A percentile compares a stretch with the other conserved stretches of the same genome.
Evolutionary conservation across 2,329 filamentous ascomycete species (phyloP).

Genomic region (Penicillium decumbens): DNA sequence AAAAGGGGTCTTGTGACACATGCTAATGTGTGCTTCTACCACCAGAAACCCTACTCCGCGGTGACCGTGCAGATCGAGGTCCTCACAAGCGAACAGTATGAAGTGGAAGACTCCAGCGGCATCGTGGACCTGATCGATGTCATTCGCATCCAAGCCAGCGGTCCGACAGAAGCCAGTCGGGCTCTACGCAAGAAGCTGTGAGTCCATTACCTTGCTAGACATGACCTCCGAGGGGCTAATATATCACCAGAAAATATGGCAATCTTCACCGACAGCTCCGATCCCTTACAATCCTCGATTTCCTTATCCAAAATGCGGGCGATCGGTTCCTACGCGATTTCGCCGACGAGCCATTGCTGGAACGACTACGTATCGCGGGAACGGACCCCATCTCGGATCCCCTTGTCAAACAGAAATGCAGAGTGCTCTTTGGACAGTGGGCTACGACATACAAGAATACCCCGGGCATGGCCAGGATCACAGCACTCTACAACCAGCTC

Average conservation of each 20-base stretch:
- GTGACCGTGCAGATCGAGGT: conserved; percentile 89
- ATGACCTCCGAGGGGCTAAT: conserved; percentile 8
- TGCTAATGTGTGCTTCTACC: conserved; percentile 6
- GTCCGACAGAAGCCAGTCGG: conserved; percentile 82
- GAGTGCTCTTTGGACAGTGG: conserved; percentile 82
- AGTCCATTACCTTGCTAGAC: conserved; percentile 24
- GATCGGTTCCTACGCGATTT: conserved; percentile 80
- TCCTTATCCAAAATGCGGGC: conserved; percentile 90
- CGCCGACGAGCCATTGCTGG: conserved; percentile 83
- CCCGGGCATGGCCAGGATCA: conserved; percentile 72
- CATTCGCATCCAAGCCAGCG: conserved; percentile 80
- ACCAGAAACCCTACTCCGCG: conserved; percentile 80
- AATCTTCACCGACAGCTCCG: conserved; percentile 88
- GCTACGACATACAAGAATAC: conserved; percentile 73
- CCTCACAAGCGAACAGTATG: conserved; percentile 81
- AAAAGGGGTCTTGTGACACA: conserved; percentile 6
- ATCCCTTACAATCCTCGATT: conserved; percentile 82
- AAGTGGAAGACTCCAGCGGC: conserved; percentile 85
- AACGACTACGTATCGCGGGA: conserved; percentile 81
- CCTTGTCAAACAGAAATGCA: conserved; percentile 82
- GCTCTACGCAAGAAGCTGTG: conserved; percentile 92
- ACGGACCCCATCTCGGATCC: conserved; percentile 79
- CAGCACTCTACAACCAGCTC: conserved; percentile 69
- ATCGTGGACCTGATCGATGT: conserved; percentile 93
- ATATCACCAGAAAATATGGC: conserved; percentile 70